Evolutionary conservation across 2,329 filamentous ascomycete species (phyloP).

Genomic region (Cladophialophora yegresii): DNA sequence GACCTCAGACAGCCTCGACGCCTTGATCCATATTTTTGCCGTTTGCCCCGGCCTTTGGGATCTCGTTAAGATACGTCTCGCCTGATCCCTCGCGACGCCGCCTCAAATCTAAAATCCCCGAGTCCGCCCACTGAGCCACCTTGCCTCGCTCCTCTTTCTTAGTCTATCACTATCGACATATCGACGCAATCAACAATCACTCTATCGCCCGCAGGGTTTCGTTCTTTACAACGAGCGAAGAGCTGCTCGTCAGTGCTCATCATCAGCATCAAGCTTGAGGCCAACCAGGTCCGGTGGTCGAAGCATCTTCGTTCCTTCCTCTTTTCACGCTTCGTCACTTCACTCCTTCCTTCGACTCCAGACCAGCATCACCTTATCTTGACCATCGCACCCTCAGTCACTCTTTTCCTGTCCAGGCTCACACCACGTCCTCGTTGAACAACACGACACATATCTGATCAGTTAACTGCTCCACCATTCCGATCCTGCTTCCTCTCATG

Average conservation of each 20-base stretch:
- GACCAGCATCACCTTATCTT: neutral
- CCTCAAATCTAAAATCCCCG: conserved; percentile 32
- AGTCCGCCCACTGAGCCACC: conserved; percentile 15
- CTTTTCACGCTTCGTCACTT: neutral
- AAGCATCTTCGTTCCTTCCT: conserved; percentile 9
- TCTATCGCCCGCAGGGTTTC: conserved; percentile 2
- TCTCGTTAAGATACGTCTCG: conserved; percentile 24
- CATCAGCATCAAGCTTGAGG: neutral
- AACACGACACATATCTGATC: conserved; percentile 9
- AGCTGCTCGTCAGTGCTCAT: neutral
- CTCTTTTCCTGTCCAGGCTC: conserved; percentile 2
- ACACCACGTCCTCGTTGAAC: neutral
- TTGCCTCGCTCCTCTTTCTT: conserved; percentile 13
- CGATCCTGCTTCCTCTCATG: neutral
- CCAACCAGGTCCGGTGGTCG: neutral
- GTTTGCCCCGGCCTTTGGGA: conserved; percentile 13
- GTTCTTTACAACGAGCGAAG: conserved; percentile 5
- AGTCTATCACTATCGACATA: conserved; percentile 18
- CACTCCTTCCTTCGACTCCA: conserved; percentile 5
- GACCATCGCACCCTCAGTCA: conserved; percentile 15
- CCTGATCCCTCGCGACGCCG: conserved; percentile 28
- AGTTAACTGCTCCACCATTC: neutral
- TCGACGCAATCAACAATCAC: conserved; percentile 8
- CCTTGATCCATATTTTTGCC: conserved; percentile 18
- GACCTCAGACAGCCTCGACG: conserved; percentile 8